phyloP scores from a whole-genome alignment of 306 rosid genomes.

The Lathyrus sativus region DNA sequence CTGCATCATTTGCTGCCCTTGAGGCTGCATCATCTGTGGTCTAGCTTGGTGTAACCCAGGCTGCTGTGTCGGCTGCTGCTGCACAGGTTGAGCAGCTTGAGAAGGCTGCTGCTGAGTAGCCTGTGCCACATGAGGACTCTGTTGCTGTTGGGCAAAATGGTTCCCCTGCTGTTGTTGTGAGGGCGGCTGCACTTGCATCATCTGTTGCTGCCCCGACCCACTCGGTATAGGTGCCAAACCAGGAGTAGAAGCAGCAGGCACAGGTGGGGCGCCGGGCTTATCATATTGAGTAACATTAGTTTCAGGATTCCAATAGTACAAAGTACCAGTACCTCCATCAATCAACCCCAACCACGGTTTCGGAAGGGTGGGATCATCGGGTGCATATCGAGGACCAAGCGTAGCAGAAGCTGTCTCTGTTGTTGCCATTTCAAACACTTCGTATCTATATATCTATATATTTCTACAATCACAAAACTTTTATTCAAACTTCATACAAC shows the following conservation, averaged over 20 bases:
- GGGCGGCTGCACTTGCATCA: conserved; percentile 53
- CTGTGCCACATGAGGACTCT: conserved; percentile 44
- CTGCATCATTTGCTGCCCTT: conserved; percentile 57
- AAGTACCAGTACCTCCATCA: conserved; percentile 80
- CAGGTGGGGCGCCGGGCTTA: conserved; percentile 71
- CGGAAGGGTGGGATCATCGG: conserved; percentile 92
- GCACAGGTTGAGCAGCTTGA: conserved; percentile 49
- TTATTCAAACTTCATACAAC: background rate
- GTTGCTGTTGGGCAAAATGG: conserved; percentile 51
- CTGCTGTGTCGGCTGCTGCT: conserved; percentile 58
- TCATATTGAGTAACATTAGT: conserved; percentile 92
- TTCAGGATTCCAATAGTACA: conserved; percentile 97
- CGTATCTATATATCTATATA: conserved; percentile 26
- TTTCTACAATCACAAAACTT: conserved; percentile 38
- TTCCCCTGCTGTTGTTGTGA: conserved; percentile 61
- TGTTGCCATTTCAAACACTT: conserved; percentile 54
- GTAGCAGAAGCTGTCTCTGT: conserved; percentile 65
- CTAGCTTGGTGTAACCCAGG: conserved; percentile 47
- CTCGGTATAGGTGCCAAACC: conserved; percentile 64
- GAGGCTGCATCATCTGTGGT: conserved; percentile 58
- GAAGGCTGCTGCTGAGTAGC: conserved; percentile 56
- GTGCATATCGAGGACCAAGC: conserved; percentile 89
- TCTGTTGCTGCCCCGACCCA: conserved; percentile 59
- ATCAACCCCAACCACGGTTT: conserved; percentile 93
- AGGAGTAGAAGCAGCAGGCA: conserved; percentile 55